Evolutionary conservation across 179 eudicot species (phyloP).

Genomic region (Camellia oleifera): DNA sequence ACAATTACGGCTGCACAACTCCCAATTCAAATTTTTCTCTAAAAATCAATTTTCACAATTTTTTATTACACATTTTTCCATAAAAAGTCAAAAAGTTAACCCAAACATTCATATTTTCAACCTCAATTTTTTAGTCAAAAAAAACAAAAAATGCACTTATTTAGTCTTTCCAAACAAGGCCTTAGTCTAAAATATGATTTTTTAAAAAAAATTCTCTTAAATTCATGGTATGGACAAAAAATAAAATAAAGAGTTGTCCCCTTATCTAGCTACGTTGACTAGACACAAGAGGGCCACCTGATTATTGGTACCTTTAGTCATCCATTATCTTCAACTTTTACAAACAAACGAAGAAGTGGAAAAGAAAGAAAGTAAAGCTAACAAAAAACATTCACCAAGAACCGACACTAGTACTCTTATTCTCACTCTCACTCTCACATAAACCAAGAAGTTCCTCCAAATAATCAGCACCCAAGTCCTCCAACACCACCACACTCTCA

Average conservation of each 20-base stretch:
- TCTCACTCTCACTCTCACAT: not conserved
- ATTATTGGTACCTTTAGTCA: not conserved
- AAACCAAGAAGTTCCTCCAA: slow-evolving; percentile 20
- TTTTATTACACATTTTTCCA: too few relatives aligned
- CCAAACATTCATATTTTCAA: too few relatives aligned
- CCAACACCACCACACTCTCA: slow-evolving; percentile 16
- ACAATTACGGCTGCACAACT: too few relatives aligned
- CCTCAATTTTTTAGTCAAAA: too few relatives aligned
- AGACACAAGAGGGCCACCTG: not conserved
- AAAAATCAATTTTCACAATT: too few relatives aligned
- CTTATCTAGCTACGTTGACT: not conserved
- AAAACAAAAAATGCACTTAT: too few relatives aligned
- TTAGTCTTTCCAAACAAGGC: too few relatives aligned
- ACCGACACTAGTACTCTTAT: not conserved
- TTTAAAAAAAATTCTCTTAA: too few relatives aligned
- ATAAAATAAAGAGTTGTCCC: not conserved
- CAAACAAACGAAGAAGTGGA: not conserved
- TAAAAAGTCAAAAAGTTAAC: too few relatives aligned
- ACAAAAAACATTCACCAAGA: not conserved
- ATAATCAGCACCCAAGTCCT: slow-evolving; percentile 24
- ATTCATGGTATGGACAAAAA: not conserved
- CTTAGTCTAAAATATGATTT: too few relatives aligned
- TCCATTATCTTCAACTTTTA: not conserved
- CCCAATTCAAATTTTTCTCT: too few relatives aligned
- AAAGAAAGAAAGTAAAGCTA: not conserved